Base-by-base conservation (phyloP, 192 early-diverging fungal genomes). In the Coemansia sp. region DNA sequence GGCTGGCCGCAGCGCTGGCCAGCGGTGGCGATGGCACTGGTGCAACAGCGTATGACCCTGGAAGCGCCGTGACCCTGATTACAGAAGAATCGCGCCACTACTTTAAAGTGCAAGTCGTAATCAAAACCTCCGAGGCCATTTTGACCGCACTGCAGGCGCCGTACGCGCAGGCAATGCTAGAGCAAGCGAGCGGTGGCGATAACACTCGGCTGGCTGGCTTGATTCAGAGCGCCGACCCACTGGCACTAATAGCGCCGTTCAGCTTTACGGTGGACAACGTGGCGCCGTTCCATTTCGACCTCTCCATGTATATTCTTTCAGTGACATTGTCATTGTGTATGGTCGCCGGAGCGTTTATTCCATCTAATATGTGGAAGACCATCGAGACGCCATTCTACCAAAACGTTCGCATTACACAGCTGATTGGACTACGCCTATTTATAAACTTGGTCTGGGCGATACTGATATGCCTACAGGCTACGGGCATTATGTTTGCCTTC, bases 351-450 rank as follows among this genome's bases (percentile, higher is more conserved):
- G 64, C 68, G 47, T 84, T 84, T 46, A 80, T 84, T 27, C 82
- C 82, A 29, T 84, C 82, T 10, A 84, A 84, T 46, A 80, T 84
- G 82, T 84, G 82, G 82, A 84, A 84, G 63, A 71, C 78, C 0
- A 80, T 84, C 55, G 77, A 80, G 63, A 75, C 76, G 74, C 78
- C 78, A 39, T 80, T 84, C 44, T 84, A 63, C 66, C 76, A 77
- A 63, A 74, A 79, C 16, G 71, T 80, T 18, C 58, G 47, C 27
- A 49, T 84, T 5, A 5, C 39, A 11, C 82, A 84, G 38, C 5
- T 80, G 24, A 76, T 84, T 6, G 66, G 43, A 16, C 53, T 80
- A 36, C 77, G 78, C 13, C 29, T 70, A 10, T 61, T 70, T 16
- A 71, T 84, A 62, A 80, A 76, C 60, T 18, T 80, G 1, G 38